Evolutionary conservation across 202 grass and related monocot genomes (phyloP).

Genomic region (Zoysia matrella): DNA sequence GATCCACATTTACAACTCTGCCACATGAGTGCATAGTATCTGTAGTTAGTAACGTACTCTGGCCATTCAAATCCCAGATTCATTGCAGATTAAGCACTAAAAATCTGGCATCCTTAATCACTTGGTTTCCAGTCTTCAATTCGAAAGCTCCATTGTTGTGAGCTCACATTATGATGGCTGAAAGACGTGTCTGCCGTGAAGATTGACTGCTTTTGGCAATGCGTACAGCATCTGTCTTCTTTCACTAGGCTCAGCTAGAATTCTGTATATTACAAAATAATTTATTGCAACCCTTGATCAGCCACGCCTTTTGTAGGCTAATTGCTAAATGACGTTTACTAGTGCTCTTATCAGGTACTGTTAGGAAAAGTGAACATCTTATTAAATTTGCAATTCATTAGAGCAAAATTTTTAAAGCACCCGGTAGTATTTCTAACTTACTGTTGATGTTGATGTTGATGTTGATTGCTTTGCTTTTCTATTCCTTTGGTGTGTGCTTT

Average conservation of each 20-base stretch:
- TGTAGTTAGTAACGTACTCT: slow-evolving; percentile 25
- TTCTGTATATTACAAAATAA: not conserved
- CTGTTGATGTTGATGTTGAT: not conserved
- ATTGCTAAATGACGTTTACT: slow-evolving; percentile 11
- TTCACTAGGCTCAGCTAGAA: not conserved
- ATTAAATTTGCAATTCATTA: not conserved
- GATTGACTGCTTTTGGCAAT: not conserved
- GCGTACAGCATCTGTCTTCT: not conserved
- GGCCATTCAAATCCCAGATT: slow-evolving; percentile 26
- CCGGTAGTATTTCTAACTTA: not conserved
- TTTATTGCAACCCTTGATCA: slow-evolving; percentile 5
- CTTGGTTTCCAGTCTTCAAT: slow-evolving; percentile 28
- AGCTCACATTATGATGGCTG: slow-evolving; percentile 32
- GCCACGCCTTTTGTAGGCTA: slow-evolving; percentile 31
- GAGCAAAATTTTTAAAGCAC: not conserved
- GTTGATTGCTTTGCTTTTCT: not conserved
- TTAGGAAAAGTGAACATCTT: slow-evolving; percentile 9
- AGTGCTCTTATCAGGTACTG: not conserved
- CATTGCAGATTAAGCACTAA: slow-evolving; percentile 18
- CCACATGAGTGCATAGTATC: slow-evolving; percentile 25
- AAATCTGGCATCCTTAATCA: slow-evolving; percentile 29
- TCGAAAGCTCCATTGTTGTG: slow-evolving; percentile 5
- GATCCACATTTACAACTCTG: slow-evolving; percentile 14
- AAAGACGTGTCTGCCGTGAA: slow-evolving; percentile 22
- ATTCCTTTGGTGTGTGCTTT: not conserved